These are phyloP conservation scores for Sugiyamaella smithiae DNA, from an alignment of 805 yeast species.

Conservation along the genomic window DNA sequence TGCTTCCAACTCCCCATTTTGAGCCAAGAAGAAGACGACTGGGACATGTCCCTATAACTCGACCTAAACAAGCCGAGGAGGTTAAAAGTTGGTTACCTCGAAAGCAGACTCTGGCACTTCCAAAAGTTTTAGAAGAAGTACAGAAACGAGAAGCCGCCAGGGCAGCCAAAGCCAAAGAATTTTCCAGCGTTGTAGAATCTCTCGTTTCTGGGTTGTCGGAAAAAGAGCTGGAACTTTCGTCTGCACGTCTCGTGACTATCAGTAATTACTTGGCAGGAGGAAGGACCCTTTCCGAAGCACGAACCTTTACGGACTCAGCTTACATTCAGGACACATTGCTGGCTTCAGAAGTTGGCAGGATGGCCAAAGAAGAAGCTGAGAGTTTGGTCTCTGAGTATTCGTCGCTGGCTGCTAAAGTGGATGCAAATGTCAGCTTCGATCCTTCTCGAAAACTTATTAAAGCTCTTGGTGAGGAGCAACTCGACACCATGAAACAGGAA, in stretches of 20 bases:
- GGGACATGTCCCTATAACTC: constrained; percentile 59
- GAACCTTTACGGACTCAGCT: constrained; percentile 54
- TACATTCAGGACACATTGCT: constrained; percentile 38
- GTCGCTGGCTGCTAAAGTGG: constrained; percentile 34
- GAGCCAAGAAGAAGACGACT: constrained; percentile 84
- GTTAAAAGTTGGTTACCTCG: constrained; percentile 66
- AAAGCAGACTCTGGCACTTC: constrained; percentile 60
- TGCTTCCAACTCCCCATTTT: constrained; percentile 86
- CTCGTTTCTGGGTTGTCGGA: constrained; percentile 30
- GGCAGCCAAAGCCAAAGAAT: constrained; percentile 30
- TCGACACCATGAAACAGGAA: constrained; percentile 28
- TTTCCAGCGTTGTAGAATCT: constrained; percentile 34
- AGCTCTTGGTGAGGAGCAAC: constrained; percentile 38
- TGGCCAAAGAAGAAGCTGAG: constrained; percentile 33
- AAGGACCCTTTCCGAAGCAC: constrained; percentile 53
- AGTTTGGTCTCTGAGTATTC: constrained; percentile 34
- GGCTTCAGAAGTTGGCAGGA: constrained; percentile 31
- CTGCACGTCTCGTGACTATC: constrained; percentile 52
- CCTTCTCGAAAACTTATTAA: constrained; percentile 41
- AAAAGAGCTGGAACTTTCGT: constrained; percentile 38
- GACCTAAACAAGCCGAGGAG: constrained; percentile 47
- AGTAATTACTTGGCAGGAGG: constrained; percentile 60
- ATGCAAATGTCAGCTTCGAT: constrained; percentile 49
- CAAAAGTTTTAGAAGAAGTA: constrained; percentile 44
- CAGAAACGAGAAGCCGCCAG: constrained; percentile 44